Base-by-base conservation (phyloP, 192 early-diverging fungal genomes). In the Gigaspora rosea region DNA sequence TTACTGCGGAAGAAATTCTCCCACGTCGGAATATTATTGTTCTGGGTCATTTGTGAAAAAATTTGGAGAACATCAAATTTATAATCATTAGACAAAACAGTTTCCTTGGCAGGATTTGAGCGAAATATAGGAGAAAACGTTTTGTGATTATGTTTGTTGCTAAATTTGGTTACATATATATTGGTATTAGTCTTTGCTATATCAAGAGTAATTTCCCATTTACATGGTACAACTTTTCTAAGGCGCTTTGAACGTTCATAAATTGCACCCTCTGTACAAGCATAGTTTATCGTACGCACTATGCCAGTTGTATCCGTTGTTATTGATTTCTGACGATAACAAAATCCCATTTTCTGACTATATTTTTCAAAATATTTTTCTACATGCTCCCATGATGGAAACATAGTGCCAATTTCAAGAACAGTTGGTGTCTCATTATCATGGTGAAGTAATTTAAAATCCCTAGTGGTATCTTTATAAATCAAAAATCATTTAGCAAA, bases 361-460 rank as follows among this genome's bases (percentile, higher is more conserved):
- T 69, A 69, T 5, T 50, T 5, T 69, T 69, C 48, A 69, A 69
- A 50, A 69, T n/a, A 69, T 16, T 13, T 69, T 69, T 69, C 48
- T 18, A 69, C 67, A 32, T 10, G 15, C 48, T 69, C 48, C 67
- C 67, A 69, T 4, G 46, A 50, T 41, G 22, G 2, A 69, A 69
- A 69, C 20, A 48, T 22, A 27, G 48, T 4, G 22, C 48, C 67
- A 51, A 18, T 69, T 69, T 69, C 20, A 69, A 69, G 48, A 51
- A 46, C 33, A 16, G n/a, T n/a, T 9, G 64, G 64, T 18, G 36
- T 10, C 15, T 13, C 12, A 50, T 49, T 22, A 22, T 69, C 49
- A 27, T 15, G n/a, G 20, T 18, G 20, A 50, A 8, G 4, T 32
- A 13, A 69, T 32, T 50, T 69, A 50, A 69, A 69, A 11, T 69